Percentiles rank a stretch among this genome's conserved stretches.
Evolutionary conservation across 305 asterid genomes (phyloP).

Genomic region (Fraxinus angustifolia): DNA sequence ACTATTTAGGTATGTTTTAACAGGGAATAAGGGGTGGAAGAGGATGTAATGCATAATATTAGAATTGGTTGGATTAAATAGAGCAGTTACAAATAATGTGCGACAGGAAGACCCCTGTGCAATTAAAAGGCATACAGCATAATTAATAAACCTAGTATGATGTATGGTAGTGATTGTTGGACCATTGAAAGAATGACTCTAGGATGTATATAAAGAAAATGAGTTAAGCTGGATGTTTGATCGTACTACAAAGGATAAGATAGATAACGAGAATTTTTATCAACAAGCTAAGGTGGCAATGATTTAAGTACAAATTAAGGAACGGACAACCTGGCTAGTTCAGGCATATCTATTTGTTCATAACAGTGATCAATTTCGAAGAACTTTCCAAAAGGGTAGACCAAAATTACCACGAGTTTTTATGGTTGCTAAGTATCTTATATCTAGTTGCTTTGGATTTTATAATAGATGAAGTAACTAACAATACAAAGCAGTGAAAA

Average conservation of each 20-base stretch:
- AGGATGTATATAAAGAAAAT: too few relatives aligned
- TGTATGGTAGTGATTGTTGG: too few relatives aligned
- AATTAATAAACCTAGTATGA: too few relatives aligned
- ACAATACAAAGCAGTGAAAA: not conserved
- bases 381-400: not conserved
- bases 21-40: not conserved
- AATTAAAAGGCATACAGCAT: not conserved
- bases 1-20: not conserved
- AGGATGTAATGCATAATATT: not conserved
- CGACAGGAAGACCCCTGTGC: not conserved
- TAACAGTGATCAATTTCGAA: not conserved
- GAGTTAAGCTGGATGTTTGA: not conserved
- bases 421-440: not conserved
- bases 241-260: not conserved
- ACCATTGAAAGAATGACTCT: too few relatives aligned
- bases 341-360: not conserved
- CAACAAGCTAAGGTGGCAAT: not conserved
- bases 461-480: not conserved
- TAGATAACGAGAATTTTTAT: not conserved
- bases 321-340: not conserved
- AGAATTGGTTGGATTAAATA: not conserved
- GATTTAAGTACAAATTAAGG: not conserved
- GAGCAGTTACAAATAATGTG: not conserved
- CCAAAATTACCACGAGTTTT: not conserved
- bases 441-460: not conserved